Evolutionary conservation across 306 rosid genomes (phyloP).

Genomic region (Dryas drummondii): DNA sequence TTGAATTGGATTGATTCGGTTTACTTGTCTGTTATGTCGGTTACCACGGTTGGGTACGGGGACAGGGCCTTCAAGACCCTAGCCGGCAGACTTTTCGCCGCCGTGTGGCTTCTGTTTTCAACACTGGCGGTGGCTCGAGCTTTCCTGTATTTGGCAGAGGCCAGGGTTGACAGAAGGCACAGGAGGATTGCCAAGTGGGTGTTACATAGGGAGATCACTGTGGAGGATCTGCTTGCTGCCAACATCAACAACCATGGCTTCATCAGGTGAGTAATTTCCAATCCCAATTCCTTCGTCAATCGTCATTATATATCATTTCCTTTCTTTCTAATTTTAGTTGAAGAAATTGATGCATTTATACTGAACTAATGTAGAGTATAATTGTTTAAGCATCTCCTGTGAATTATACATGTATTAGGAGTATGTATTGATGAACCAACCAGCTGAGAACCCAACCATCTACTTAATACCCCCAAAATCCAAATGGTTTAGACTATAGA

Average conservation of each 20-base stretch:
- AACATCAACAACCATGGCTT: constrained; percentile 70
- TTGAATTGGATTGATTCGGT: constrained; percentile 67
- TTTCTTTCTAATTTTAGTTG: neutral
- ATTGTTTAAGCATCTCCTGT: neutral
- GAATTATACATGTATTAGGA: neutral
- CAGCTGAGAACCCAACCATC: neutral
- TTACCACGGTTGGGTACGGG: constrained; percentile 84
- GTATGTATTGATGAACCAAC: no score
- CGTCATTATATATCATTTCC: neutral
- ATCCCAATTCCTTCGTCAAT: neutral
- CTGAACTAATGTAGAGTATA: no score
- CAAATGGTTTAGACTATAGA: neutral
- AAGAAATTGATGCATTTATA: neutral
- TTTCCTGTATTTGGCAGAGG: constrained; percentile 71
- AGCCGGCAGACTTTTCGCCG: constrained; percentile 65
- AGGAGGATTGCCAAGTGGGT: constrained; percentile 60
- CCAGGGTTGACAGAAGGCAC: constrained; percentile 72
- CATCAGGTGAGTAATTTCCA: constrained; percentile 46
- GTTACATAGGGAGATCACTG: constrained; percentile 71
- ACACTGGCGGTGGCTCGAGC: constrained; percentile 82
- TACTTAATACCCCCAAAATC: neutral
- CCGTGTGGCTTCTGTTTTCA: constrained; percentile 70
- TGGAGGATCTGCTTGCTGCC: constrained; percentile 77
- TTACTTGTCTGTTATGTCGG: constrained; percentile 77
- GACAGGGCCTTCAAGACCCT: constrained; percentile 75